Conservation (phyloP, 768 basidiomycete genomes). For the Lentinula edodes region DNA sequence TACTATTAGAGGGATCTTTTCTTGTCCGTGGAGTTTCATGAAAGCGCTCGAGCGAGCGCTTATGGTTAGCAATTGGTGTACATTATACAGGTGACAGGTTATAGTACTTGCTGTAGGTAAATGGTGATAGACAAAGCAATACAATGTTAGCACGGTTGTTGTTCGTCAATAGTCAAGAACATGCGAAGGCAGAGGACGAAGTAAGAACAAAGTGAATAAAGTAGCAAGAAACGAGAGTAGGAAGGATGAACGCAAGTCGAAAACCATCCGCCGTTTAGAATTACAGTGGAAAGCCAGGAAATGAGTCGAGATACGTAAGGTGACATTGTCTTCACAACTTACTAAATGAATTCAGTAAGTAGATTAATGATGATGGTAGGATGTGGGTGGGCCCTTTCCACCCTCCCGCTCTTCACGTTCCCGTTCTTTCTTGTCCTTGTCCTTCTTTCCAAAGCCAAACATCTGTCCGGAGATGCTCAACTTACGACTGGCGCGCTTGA, state of each 20-base stretch:
- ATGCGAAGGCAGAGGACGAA: background rate
- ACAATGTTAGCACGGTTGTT: background rate
- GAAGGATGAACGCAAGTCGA: background rate
- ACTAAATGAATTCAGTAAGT: background rate
- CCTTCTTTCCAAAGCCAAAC: slow-evolving; percentile 41
- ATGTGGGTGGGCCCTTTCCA: slow-evolving; percentile 2
- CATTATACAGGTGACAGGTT: background rate
- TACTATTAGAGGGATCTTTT: background rate
- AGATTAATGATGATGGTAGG: background rate
- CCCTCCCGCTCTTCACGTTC: slow-evolving; percentile 3
- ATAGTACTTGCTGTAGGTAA: background rate
- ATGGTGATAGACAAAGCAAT: background rate
- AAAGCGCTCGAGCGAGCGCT: background rate
- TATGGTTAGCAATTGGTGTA: background rate
- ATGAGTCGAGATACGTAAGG: background rate
- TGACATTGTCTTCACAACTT: background rate
- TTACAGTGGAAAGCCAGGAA: background rate
- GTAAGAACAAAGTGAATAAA: background rate
- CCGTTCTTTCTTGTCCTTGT: slow-evolving; percentile 32
- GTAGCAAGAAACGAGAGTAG: background rate
- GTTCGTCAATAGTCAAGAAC: background rate
- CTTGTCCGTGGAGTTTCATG: too few species aligned
- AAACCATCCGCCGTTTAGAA: too few species aligned
- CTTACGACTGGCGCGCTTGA: slow-evolving; percentile 52
- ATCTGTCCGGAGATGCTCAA: slow-evolving; percentile 63